phyloP scores from a whole-genome alignment of 345 rosid species.

The Zanthoxylum bungeanum region DNA sequence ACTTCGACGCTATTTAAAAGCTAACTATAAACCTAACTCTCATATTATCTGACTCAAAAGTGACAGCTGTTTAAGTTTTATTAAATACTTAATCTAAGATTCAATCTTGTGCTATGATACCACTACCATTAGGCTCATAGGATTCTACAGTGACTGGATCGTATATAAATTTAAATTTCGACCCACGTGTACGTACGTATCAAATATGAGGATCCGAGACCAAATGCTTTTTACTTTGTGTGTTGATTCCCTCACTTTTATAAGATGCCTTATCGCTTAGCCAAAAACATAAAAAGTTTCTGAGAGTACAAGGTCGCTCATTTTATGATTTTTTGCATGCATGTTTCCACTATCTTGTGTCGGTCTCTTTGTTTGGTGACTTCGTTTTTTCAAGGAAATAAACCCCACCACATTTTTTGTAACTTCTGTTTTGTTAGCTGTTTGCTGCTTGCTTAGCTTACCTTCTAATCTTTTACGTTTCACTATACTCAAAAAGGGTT shows the following conservation, averaged over 20 bases:
- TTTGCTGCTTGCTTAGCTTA: background rate
- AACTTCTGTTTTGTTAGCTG: background rate
- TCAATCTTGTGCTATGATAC: too few species aligned
- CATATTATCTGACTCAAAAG: too few species aligned
- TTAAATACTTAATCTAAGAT: too few species aligned
- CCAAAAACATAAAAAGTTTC: background rate
- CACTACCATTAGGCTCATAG: too few species aligned
- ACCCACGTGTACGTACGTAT: background rate
- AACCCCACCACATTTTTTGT: background rate
- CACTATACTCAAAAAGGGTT: too few species aligned
- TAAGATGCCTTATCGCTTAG: background rate
- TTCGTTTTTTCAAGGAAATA: background rate
- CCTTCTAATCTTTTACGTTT: too few species aligned
- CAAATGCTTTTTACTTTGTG: background rate
- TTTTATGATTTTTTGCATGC: background rate
- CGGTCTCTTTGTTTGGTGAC: background rate
- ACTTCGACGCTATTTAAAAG: too few species aligned
- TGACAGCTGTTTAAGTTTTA: too few species aligned
- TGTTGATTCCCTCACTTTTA: conserved; percentile 6
- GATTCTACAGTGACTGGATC: too few species aligned
- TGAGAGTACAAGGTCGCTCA: background rate
- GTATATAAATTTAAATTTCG: background rate
- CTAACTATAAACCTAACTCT: too few species aligned
- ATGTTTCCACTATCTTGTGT: conserved; percentile 13
- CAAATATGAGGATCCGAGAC: conserved; percentile 1